Conservation (phyloP, 192 early-diverging fungal species). For the Entomortierella beljakovae region DNA sequence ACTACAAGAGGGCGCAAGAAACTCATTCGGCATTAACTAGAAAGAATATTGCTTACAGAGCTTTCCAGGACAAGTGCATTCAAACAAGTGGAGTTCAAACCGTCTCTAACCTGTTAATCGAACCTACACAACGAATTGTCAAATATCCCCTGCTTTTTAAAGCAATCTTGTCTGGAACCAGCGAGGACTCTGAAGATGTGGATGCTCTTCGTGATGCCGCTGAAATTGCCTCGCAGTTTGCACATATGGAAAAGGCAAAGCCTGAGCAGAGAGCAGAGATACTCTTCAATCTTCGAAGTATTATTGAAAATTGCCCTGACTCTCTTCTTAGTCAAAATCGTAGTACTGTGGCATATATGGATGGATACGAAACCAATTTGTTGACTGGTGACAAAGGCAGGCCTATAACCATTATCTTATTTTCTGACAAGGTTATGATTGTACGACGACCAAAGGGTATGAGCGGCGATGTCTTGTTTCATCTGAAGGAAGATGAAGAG, state of each 20-base stretch:
- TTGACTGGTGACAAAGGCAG: conserved; percentile 36
- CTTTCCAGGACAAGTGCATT: conserved; percentile 19
- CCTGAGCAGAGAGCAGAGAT: conserved; percentile 28
- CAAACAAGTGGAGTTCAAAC: conserved; percentile 2
- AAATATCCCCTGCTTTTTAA: conserved; percentile 44
- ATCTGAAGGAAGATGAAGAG: not conserved
- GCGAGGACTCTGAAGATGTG: conserved; percentile 10
- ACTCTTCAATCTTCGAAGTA: conserved; percentile 24
- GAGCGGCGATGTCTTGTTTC: conserved; percentile 12
- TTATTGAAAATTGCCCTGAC: conserved; percentile 31
- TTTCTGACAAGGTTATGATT: conserved; percentile 49
- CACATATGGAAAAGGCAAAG: conserved; percentile 32
- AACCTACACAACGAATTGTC: conserved; percentile 38
- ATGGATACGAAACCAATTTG: conserved; percentile 32
- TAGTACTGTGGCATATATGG: conserved; percentile 19
- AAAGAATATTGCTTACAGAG: conserved; percentile 8
- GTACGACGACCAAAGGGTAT: conserved; percentile 15
- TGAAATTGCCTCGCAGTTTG: conserved; percentile 23
- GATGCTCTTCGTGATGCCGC: conserved; percentile 24
- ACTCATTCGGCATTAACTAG: conserved; percentile 4
- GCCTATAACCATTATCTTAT: conserved; percentile 28
- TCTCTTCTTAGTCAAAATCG: conserved; percentile 33
- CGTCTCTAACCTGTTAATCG: conserved; percentile 24
- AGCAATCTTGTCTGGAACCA: conserved; percentile 30
- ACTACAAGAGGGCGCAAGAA: conserved; percentile 17